Evolutionary conservation across 805 yeast genomes (phyloP).

Genomic region (Spathaspora hagerdaliae): DNA sequence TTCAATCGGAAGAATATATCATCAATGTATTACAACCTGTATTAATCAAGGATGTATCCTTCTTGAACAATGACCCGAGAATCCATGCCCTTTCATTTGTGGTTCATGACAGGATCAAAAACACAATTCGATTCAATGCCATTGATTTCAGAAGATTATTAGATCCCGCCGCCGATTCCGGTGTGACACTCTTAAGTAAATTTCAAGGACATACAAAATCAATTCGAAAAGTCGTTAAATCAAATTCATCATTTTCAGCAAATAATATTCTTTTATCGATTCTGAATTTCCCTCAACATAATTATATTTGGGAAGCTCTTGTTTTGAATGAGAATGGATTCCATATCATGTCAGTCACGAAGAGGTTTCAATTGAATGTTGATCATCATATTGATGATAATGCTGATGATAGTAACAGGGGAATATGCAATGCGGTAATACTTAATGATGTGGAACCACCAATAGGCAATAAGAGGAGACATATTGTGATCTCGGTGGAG

Average conservation of each 20-base stretch:
- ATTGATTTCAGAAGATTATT: conserved; percentile 11
- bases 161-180: conserved; percentile 5
- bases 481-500: conserved; percentile 28
- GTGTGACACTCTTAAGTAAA: conserved; percentile 35
- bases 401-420: conserved; percentile 4
- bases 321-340: conserved; percentile 12
- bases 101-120: conserved; percentile 35
- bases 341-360: conserved; percentile 26
- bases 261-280: conserved; percentile 31
- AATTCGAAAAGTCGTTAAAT: conserved; percentile 59
- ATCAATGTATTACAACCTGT: conserved; percentile 14
- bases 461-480: conserved; percentile 17
- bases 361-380: conserved; percentile 27
- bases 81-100: conserved; percentile 15
- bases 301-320: conserved; percentile 42
- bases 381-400: conserved; percentile 3
- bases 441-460: conserved; percentile 28
- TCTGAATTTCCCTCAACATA: conserved; percentile 34
- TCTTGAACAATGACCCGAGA: conserved; percentile 8
- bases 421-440: conserved; percentile 30
- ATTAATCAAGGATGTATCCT: conserved; percentile 10
- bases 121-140: conserved; percentile 25
- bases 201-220: conserved; percentile 88
- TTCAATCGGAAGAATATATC: conserved; percentile 11
- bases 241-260: conserved; percentile 34